A percentile compares a stretch with the other conserved stretches of the same genome.
Conservation (phyloP, 2,329 filamentous ascomycete genomes). For the Ceratocystis alfenasii region DNA sequence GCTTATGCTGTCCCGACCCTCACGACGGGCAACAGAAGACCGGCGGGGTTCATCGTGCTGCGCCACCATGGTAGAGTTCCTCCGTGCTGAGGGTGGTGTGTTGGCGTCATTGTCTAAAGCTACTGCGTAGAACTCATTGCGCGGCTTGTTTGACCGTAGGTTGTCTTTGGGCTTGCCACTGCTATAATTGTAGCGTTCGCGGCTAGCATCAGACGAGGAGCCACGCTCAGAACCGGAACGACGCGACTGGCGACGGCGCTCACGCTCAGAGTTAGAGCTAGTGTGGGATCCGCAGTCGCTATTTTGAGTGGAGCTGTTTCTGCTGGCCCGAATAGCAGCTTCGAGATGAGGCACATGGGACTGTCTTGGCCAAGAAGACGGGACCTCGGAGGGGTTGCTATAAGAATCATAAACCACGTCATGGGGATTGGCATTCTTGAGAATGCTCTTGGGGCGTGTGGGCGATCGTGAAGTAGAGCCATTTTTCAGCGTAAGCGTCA, state of each 20-base stretch:
- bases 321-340: conserved; percentile 16
- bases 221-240: conserved; percentile 10
- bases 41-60: conserved; percentile 11
- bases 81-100: conserved; percentile 19
- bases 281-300: conserved; percentile 23
- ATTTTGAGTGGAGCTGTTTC: conserved; percentile 22
- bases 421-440: conserved; percentile 49
- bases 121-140: conserved; percentile 25
- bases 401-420: conserved; percentile 43
- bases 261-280: conserved; percentile 4
- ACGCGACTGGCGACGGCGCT: conserved; percentile 19
- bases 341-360: conserved; percentile 20
- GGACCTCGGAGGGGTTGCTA: conserved; percentile 34
- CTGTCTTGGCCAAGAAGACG: conserved; percentile 27
- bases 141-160: background rate
- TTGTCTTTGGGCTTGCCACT: background rate
- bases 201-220: conserved; percentile 20
- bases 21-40: conserved; percentile 14
- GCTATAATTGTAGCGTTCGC: conserved; percentile 28
- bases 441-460: conserved; percentile 42
- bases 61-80: background rate
- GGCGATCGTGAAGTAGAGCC: conserved; percentile 7
- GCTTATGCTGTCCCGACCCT: conserved; percentile 30
- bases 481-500: background rate
- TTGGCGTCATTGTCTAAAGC: conserved; percentile 5